Conservation (phyloP, 2,329 filamentous ascomycete species). For the Fusarium austroafricanum region DNA sequence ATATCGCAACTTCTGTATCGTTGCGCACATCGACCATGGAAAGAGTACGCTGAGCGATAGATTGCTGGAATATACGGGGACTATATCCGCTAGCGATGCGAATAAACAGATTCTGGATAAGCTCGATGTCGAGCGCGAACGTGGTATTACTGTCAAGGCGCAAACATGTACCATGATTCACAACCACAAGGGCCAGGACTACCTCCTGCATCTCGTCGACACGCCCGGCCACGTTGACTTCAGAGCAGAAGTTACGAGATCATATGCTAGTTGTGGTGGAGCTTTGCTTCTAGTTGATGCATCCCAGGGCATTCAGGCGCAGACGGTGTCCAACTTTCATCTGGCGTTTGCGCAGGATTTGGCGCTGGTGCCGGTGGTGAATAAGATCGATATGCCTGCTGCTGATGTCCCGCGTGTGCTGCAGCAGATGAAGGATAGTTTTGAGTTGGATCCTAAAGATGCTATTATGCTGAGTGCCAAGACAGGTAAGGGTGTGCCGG, state of each 20-base stretch:
- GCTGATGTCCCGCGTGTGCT: constrained; percentile 89
- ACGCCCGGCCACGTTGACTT: constrained; percentile 99
- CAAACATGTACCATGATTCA: constrained; percentile 99
- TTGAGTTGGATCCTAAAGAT: constrained; percentile 84
- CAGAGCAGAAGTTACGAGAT: constrained; percentile 92
- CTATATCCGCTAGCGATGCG: constrained; percentile 80
- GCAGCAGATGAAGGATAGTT: constrained; percentile 85
- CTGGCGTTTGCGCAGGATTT: constrained; percentile 93
- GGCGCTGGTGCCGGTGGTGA: constrained; percentile 88
- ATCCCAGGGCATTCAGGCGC: constrained; percentile 94
- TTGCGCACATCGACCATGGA: constrained; percentile 98
- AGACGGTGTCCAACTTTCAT: constrained; percentile 99
- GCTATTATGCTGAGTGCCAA: constrained; percentile 86
- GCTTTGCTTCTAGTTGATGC: constrained; percentile 94
- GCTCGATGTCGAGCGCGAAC: constrained; percentile 93
- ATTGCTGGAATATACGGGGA: constrained; percentile 92
- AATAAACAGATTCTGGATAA: constrained; percentile 99
- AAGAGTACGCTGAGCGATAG: constrained; percentile 96
- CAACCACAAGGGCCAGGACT: constrained; percentile 85
- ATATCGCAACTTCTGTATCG: constrained; percentile 97
- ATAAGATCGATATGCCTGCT: constrained; percentile 94
- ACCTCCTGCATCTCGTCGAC: constrained; percentile 93
- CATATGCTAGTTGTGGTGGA: constrained; percentile 95
- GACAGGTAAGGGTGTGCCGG: constrained; percentile 87
- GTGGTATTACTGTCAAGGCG: constrained; percentile 98